phyloP scores from a whole-genome alignment of 768 basidiomycete species.

The Hypsizygus marmoreus region DNA sequence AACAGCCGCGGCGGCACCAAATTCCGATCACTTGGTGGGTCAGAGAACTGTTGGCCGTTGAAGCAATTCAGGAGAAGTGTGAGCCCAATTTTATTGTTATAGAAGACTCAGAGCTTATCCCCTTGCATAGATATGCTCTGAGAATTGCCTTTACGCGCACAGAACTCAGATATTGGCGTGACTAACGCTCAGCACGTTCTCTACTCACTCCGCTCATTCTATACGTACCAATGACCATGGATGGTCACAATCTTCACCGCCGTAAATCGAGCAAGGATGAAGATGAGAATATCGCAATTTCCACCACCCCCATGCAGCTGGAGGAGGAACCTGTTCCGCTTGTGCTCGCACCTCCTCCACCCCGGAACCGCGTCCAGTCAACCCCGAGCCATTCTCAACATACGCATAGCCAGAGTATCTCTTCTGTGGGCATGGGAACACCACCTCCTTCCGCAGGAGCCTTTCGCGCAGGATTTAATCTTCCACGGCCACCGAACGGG shows the following conservation, averaged over 20 bases:
- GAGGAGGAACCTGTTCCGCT: slow-evolving; percentile 14
- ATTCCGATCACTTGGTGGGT: too few relatives aligned
- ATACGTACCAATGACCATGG: slow-evolving; percentile 14
- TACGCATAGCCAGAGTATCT: slow-evolving; percentile 25
- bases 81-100: too few relatives aligned
- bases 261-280: slow-evolving; percentile 48
- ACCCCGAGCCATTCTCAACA: slow-evolving; percentile 18
- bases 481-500: slow-evolving; percentile 22
- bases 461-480: slow-evolving; percentile 29
- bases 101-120: too few relatives aligned
- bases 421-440: slow-evolving; percentile 22
- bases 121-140: too few relatives aligned
- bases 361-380: slow-evolving; percentile 29
- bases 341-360: slow-evolving; percentile 20
- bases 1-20: too few relatives aligned
- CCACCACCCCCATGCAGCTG: slow-evolving; percentile 21
- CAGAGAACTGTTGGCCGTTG: too few relatives aligned
- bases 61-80: too few relatives aligned
- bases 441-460: slow-evolving; percentile 30
- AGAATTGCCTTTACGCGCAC: too few relatives aligned
- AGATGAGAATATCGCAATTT: slow-evolving; percentile 30
- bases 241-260: slow-evolving; percentile 31
- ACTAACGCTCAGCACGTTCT: neutral
- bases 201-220: neutral
- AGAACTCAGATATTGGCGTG: too few relatives aligned